Percentiles rank a stretch among this genome's conserved stretches.
phyloP scores from a whole-genome alignment of 805 yeast genomes.

The Saccharomycopsis vini region DNA sequence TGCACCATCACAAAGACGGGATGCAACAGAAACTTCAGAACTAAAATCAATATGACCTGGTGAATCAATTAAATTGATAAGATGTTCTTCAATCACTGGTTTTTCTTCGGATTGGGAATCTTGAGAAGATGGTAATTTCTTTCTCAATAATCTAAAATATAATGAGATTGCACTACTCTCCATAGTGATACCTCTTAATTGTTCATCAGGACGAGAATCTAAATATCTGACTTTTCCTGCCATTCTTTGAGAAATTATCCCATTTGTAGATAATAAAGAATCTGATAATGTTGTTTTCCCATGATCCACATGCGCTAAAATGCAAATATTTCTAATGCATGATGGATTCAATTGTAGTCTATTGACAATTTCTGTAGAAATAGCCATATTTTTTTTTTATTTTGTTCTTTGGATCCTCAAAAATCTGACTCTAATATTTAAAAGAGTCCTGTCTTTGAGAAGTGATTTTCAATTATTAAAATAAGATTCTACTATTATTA shows the following conservation, averaged over 20 bases:
- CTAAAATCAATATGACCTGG: constrained; percentile 99
- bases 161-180: constrained; percentile 91
- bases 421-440: too few species aligned
- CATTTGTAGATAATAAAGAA: constrained; percentile 87
- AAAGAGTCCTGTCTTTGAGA: too few species aligned
- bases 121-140: constrained; percentile 28
- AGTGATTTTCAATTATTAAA: too few species aligned
- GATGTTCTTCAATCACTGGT: constrained; percentile 59
- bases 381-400: constrained; percentile 5
- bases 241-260: constrained; percentile 87
- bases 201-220: constrained; percentile 94
- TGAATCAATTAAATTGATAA: constrained; percentile 89
- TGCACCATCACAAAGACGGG: constrained; percentile 94
- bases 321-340: constrained; percentile 81
- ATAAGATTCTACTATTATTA: too few species aligned
- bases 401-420: too few species aligned
- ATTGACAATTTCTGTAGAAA: constrained; percentile 28
- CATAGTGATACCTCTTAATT: constrained; percentile 94
- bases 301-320: constrained; percentile 96
- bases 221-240: constrained; percentile 92
- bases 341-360: constrained; percentile 61
- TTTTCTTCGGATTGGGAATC: constrained; percentile 35
- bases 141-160: constrained; percentile 65
- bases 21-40: constrained; percentile 92
- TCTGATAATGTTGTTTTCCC: constrained; percentile 96